phyloP scores from a whole-genome alignment of 2,329 filamentous ascomycete species.

The Penicillium sp. region DNA sequence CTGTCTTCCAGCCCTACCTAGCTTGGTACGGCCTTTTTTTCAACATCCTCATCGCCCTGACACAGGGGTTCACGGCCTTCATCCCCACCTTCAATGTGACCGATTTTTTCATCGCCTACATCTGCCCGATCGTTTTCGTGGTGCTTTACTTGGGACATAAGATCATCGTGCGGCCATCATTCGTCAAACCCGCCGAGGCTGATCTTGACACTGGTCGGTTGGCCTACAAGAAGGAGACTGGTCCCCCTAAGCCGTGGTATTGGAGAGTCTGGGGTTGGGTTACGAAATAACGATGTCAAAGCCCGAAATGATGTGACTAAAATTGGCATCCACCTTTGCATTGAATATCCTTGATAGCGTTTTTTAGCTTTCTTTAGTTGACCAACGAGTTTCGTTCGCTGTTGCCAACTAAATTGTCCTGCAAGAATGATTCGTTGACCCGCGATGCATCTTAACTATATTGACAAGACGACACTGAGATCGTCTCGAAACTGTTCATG shows the following conservation, averaged over 20 bases:
- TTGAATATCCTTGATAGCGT: background rate
- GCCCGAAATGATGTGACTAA: background rate
- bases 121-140: constrained; percentile 65
- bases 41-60: constrained; percentile 64
- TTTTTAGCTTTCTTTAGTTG: background rate
- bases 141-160: constrained; percentile 64
- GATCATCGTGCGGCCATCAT: constrained; percentile 34
- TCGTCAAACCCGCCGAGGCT: constrained; percentile 42
- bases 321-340: background rate
- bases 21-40: constrained; percentile 67
- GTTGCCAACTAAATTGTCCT: background rate
- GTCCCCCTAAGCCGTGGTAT: constrained; percentile 30
- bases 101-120: constrained; percentile 65
- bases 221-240: constrained; percentile 33
- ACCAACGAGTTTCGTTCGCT: background rate
- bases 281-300: constrained; percentile 10
- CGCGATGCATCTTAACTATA: background rate
- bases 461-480: background rate
- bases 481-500: too few relatives aligned
- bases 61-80: constrained; percentile 69
- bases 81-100: constrained; percentile 59
- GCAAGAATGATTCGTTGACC: background rate
- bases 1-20: constrained; percentile 63
- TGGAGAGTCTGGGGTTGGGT: constrained; percentile 30
- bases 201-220: constrained; percentile 47